Evolutionary conservation across 2,329 filamentous ascomycete genomes (phyloP).

Genomic region (Pseudogymnoascus verrucosus): DNA sequence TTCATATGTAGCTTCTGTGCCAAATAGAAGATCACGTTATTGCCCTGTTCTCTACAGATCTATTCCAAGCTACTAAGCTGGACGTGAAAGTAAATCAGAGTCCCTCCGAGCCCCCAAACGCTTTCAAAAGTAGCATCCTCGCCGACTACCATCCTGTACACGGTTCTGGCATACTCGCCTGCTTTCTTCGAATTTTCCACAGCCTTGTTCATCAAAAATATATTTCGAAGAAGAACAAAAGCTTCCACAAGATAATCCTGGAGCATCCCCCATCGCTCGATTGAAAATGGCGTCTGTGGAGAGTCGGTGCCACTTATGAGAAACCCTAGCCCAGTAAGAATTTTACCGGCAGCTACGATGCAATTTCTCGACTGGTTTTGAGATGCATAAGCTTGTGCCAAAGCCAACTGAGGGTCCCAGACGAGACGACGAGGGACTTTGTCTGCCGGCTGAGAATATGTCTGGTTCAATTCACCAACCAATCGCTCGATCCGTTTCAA

Average conservation of each 20-base stretch:
- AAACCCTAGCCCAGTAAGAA: slow-evolving; percentile 10
- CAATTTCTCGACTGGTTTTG: not conserved
- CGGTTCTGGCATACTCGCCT: slow-evolving; percentile 25
- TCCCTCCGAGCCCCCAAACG: not conserved
- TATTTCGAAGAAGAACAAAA: slow-evolving; percentile 24
- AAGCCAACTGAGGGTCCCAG: slow-evolving; percentile 15
- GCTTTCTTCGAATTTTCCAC: slow-evolving; percentile 18
- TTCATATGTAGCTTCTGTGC: not conserved
- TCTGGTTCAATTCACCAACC: slow-evolving; percentile 16
- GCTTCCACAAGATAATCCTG: slow-evolving; percentile 20
- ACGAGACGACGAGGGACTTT: slow-evolving; percentile 23
- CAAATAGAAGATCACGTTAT: too few species aligned
- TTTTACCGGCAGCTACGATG: slow-evolving; percentile 1
- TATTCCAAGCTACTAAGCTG: not conserved
- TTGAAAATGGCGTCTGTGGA: slow-evolving; percentile 10
- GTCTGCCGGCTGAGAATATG: slow-evolving; percentile 20
- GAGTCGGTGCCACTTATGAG: slow-evolving; percentile 11
- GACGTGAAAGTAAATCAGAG: not conserved
- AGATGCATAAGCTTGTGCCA: slow-evolving; percentile 16
- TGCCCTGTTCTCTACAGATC: not conserved
- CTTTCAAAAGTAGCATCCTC: slow-evolving; percentile 28
- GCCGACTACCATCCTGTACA: slow-evolving; percentile 28
- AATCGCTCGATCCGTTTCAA: slow-evolving; percentile 14
- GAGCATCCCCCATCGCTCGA: slow-evolving; percentile 25
- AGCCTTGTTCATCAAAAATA: slow-evolving; percentile 20